Conservation (phyloP, 495 filamentous ascomycete genomes). For the Aspergillus ostianus region DNA sequence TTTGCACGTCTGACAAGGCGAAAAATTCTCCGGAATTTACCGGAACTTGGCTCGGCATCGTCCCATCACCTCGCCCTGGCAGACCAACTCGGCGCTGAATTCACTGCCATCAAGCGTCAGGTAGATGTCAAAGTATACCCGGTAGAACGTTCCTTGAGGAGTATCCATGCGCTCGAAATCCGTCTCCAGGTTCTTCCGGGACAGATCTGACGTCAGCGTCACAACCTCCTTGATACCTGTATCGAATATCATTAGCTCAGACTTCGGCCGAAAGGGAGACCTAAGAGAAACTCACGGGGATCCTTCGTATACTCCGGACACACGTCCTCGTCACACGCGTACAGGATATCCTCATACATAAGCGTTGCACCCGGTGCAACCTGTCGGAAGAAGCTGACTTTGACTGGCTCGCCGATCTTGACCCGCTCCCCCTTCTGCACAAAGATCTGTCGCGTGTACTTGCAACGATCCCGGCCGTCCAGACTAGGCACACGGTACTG, state of each 20-base stretch:
- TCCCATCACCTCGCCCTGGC: slow-evolving; percentile 98
- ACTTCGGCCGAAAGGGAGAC: neutral
- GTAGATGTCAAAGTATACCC: slow-evolving; percentile 77
- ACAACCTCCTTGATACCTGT: slow-evolving; percentile 98
- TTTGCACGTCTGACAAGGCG: neutral
- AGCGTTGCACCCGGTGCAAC: slow-evolving; percentile 95
- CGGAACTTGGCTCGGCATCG: slow-evolving; percentile 86
- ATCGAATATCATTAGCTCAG: slow-evolving; percentile 6
- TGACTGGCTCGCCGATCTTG: slow-evolving; percentile 98
- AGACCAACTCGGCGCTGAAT: slow-evolving; percentile 97
- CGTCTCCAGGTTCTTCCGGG: slow-evolving; percentile 96
- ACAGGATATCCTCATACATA: slow-evolving; percentile 99
- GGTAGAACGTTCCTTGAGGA: slow-evolving; percentile 96
- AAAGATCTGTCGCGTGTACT: slow-evolving; percentile 98
- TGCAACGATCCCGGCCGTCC: slow-evolving; percentile 97
- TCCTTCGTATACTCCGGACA: slow-evolving; percentile 99
- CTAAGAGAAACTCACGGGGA: slow-evolving; percentile 71
- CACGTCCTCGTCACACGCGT: slow-evolving; percentile 96
- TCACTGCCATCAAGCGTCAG: slow-evolving; percentile 95
- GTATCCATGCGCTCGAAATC: slow-evolving; percentile 99
- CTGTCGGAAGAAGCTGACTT: slow-evolving; percentile 98
- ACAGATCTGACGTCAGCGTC: slow-evolving; percentile 93
- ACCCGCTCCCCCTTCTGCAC: slow-evolving; percentile 98
- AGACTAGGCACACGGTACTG: slow-evolving; percentile 95
- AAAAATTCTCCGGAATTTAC: slow-evolving; percentile 21